Conservation (phyloP, 108 stramenopile species). For the Pelagomonas calceolata region DNA sequence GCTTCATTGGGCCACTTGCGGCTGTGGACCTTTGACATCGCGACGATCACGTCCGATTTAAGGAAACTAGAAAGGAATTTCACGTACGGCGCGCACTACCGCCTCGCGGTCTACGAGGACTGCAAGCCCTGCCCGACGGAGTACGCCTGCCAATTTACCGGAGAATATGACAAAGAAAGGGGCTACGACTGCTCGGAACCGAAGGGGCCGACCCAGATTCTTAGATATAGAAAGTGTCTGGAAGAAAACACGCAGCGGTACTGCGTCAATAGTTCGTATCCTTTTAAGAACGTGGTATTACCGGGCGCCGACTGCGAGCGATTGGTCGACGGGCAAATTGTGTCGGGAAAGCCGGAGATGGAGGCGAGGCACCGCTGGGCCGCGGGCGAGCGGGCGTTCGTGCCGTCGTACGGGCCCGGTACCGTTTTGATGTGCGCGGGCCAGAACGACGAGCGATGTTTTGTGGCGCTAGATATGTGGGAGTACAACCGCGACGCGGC, state of each 20-base stretch:
- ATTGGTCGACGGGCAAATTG: too few species aligned
- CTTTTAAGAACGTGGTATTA: neutral
- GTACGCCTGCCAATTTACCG: constrained; percentile 43
- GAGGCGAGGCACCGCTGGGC: too few species aligned
- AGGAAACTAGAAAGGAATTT: constrained; percentile 46
- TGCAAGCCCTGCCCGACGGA: constrained; percentile 70
- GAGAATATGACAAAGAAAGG: neutral
- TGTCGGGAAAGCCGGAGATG: too few species aligned
- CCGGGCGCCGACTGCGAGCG: too few species aligned
- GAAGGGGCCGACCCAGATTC: neutral
- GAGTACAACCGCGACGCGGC: too few species aligned
- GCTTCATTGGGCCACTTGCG: constrained; percentile 12
- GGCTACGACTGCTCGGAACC: neutral
- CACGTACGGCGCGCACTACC: constrained; percentile 67
- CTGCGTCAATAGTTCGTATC: constrained; percentile 23
- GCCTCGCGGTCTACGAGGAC: constrained; percentile 54
- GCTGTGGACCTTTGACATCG: constrained; percentile 54
- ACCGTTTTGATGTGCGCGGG: too few species aligned
- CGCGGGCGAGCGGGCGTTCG: too few species aligned
- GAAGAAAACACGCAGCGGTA: constrained; percentile 11
- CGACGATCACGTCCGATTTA: constrained; percentile 54
- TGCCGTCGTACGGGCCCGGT: too few species aligned
- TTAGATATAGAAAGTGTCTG: constrained; percentile 19
- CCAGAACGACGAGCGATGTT: too few species aligned
- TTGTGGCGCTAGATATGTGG: too few species aligned